Evolutionary conservation across 179 eudicot species (phyloP), one percentile per base, ranked within the genome.

Genomic region (Beta macrorhiza): DNA sequence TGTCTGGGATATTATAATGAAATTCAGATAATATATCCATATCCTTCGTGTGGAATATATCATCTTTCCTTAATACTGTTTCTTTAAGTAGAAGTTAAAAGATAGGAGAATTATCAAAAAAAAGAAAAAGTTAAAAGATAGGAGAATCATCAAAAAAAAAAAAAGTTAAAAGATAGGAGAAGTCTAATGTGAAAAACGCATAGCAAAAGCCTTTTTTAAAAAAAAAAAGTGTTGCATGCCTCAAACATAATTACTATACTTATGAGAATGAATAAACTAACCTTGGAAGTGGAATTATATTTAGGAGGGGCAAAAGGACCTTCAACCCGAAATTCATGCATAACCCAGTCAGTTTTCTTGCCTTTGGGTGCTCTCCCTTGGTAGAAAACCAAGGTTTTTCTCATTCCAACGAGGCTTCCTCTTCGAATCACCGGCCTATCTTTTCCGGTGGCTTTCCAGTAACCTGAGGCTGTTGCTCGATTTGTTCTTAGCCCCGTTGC

Each of bases 401-500:
- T 90, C 97, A 96, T 96, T 49, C 99, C 99, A 0, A 96, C 91
- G 0, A 91, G 85, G 77, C 75, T 82, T 0, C 93, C 91, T 22
- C 83, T 87, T 15, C 87, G 79, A 7, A 71, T 7, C 7, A 92
- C 67, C 17, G 94, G 84, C 71, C 93, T 78, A 80, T 96, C 99
- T 79, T 92, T 96, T 29, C 99, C 99, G 2, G 99, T 96, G 55
- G 99, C 99, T 81, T 96, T 96, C 99, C 99, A 96, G 67, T 93
- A 96, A 0, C 99, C 99, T 0, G 99, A 89, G 0, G 85, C 64
- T 0, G 99, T 96, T 14, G 99, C 99, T 70, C 99, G 85, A 70
- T 96, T 96, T 10, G 98, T 94, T 82, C 99, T 71, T 8, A 88
- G 80, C 16, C 99, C 99, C 0, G 98, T 96, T 10, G 99, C 94